Conservation (phyloP, 2,329 filamentous ascomycete species). For the Tolypocladium pustulatum region DNA sequence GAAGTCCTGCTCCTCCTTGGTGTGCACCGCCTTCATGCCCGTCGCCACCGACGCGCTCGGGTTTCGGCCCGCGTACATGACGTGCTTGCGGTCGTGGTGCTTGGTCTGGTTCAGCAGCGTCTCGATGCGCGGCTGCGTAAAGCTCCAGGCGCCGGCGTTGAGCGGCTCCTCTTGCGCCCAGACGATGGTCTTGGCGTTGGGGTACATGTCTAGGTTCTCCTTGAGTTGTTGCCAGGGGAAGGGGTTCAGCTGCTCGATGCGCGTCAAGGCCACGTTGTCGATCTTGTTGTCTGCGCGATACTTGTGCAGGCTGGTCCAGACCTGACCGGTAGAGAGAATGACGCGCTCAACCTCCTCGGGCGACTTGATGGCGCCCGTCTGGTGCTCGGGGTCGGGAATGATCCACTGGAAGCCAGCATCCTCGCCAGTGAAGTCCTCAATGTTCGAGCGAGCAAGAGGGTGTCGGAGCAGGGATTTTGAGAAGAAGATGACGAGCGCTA, state of each 20-base stretch:
- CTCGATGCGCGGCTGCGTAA: constrained; percentile 95
- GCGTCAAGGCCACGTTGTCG: constrained; percentile 86
- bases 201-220: constrained; percentile 94
- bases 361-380: constrained; percentile 60
- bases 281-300: constrained; percentile 79
- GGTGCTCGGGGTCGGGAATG: constrained; percentile 80
- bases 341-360: constrained; percentile 88
- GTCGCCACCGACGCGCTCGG: constrained; percentile 91
- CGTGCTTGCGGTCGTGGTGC: constrained; percentile 87
- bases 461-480: constrained; percentile 94
- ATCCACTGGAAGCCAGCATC: constrained; percentile 90
- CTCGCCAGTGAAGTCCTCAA: constrained; percentile 85
- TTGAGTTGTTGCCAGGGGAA: constrained; percentile 97
- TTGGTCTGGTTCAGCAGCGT: constrained; percentile 88
- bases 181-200: constrained; percentile 94
- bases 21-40: constrained; percentile 76
- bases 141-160: constrained; percentile 94
- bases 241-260: constrained; percentile 94
- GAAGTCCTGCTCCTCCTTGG: constrained; percentile 87
- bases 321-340: constrained; percentile 88
- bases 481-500: constrained; percentile 94
- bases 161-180: constrained; percentile 97
- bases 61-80: constrained; percentile 92
- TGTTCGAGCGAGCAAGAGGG: constrained; percentile 76
- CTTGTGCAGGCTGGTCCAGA: constrained; percentile 83